Evolutionary conservation across 495 filamentous ascomycete species (phyloP), one percentile per base, ranked within the genome.

Genomic region (Achaetomiella virescens): DNA sequence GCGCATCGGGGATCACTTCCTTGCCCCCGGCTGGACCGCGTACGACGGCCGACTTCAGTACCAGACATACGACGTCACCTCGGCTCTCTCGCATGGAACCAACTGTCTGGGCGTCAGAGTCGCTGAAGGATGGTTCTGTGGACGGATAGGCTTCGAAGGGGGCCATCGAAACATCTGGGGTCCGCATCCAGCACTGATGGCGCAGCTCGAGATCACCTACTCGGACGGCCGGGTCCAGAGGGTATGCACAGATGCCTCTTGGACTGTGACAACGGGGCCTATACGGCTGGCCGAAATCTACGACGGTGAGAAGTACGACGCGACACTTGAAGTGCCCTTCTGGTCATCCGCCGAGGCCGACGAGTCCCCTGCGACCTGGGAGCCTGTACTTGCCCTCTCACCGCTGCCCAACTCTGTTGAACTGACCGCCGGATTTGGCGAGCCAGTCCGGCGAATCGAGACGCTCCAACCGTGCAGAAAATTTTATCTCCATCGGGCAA

Each of bases 401-500:
- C 40, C 40, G 1, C 40, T 42, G 6, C 40, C 18, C 6, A 12
- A 21, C 40, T 20, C 40, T 42, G 40, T 42, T 20, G 6, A 22
- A 10, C 40, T 42, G 18, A 22, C 18, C 9, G 40, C 40, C 18
- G 40, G 40, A 9, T 42, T 42, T 10, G 40, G 40, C 12, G 40
- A 42, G 17, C 40, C 40, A 17, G 40, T 42, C 18, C 18, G 40
- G 40, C 17, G 40, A 2, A 9, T 42, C 40, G 40, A 42, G 18
- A 42, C 40, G 7, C 4, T 42, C 8, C 40, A 42, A 12, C 40
- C 40, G 40, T 42, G 18, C 2, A 42, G 40, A 42, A 42, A 12
- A 42, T 48, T 1, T 0, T 36, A 5, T 36, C 35, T 15, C 48
- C 48, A 0, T 29, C 35, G 11, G 48, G 48, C 11, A 77, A 74